Evolutionary conservation across 2,329 filamentous ascomycete species (phyloP).

Genomic region (Colletotrichum acutatum): DNA sequence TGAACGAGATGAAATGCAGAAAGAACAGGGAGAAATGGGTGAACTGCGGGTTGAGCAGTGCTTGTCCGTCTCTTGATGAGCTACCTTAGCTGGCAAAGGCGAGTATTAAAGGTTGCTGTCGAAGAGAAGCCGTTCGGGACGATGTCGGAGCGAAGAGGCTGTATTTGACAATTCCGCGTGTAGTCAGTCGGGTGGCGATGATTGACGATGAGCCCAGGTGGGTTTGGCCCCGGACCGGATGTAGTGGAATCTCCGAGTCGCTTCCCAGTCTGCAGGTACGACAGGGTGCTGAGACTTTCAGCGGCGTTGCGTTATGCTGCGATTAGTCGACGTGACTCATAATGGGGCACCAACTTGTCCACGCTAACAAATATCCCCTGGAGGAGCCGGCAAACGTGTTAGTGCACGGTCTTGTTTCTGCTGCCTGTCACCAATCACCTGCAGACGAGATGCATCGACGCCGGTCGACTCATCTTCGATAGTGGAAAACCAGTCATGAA

Average conservation of each 20-base stretch:
- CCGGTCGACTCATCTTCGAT: slow-evolving; percentile 26
- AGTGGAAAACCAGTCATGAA: background rate
- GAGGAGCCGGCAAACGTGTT: background rate
- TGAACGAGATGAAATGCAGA: slow-evolving; percentile 33
- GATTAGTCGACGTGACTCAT: slow-evolving; percentile 31
- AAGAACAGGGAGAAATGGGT: background rate
- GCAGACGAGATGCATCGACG: background rate
- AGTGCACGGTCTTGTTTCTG: background rate
- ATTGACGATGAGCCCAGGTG: background rate
- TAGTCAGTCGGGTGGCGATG: slow-evolving; percentile 9
- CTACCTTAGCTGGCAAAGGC: slow-evolving; percentile 12
- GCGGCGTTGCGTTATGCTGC: background rate
- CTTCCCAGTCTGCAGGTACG: no score
- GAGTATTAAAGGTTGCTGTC: slow-evolving; percentile 3
- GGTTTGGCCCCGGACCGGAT: background rate
- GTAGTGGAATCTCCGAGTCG: slow-evolving; percentile 20
- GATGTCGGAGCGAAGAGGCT: background rate
- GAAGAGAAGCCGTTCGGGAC: background rate
- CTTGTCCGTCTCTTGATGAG: slow-evolving; percentile 11
- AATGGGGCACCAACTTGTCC: background rate
- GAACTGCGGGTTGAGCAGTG: slow-evolving; percentile 22
- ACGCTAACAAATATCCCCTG: background rate
- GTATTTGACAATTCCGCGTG: slow-evolving; percentile 18
- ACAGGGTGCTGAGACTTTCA: background rate
- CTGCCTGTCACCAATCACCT: background rate